Percentiles rank a stretch among this genome's conserved stretches.
phyloP scores from a whole-genome alignment of 331 rosid species.

The Quercus phellos region DNA sequence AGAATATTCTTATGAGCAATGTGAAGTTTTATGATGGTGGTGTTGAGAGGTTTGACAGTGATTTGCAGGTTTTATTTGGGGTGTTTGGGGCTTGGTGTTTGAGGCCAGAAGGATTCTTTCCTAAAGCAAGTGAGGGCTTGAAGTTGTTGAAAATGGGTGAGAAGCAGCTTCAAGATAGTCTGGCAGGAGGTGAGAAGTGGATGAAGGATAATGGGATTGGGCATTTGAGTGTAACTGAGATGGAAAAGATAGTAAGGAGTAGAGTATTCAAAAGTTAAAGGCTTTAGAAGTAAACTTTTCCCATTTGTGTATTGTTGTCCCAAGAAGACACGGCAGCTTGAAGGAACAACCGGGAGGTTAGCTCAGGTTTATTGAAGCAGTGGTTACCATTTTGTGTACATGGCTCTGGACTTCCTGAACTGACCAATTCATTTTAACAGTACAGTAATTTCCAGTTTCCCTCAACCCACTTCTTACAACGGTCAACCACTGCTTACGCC shows the following conservation, averaged over 20 bases:
- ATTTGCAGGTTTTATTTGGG: slow-evolving; percentile 75
- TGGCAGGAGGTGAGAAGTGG: slow-evolving; percentile 59
- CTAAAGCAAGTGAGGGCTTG: slow-evolving; percentile 61
- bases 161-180: slow-evolving; percentile 39
- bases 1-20: slow-evolving; percentile 49
- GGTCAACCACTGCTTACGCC: background rate
- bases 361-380: background rate
- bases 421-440: slow-evolving; percentile 27
- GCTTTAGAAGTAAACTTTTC: slow-evolving; percentile 13
- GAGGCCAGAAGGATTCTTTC: slow-evolving; percentile 88
- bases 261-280: slow-evolving; percentile 49
- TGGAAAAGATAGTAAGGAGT: slow-evolving; percentile 60
- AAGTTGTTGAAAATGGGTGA: slow-evolving; percentile 62
- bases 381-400: slow-evolving; percentile 20
- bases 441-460: slow-evolving; percentile 23
- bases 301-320: background rate
- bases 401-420: slow-evolving; percentile 27
- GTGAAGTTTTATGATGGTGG: slow-evolving; percentile 63
- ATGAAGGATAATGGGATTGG: slow-evolving; percentile 58
- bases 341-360: background rate
- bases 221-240: slow-evolving; percentile 50
- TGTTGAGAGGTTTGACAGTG: slow-evolving; percentile 59
- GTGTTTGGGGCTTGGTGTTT: slow-evolving; percentile 78
- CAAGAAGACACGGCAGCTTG: background rate
- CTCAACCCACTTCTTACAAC: slow-evolving; percentile 7